Evolutionary conservation across 2,329 filamentous ascomycete species (phyloP).

Genomic region (Cercospora citrullina): DNA sequence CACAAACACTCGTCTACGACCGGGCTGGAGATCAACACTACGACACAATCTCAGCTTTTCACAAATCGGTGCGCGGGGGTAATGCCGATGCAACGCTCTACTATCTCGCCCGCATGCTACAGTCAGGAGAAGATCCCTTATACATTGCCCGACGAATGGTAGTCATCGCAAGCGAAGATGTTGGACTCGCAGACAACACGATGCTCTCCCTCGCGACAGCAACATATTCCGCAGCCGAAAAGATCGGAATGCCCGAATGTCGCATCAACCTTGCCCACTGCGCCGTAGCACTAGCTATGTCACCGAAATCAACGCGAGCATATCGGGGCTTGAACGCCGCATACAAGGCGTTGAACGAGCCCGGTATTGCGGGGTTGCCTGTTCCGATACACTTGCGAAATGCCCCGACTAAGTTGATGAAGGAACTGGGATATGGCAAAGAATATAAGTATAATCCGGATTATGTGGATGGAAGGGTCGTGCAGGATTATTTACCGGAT

Average conservation of each 20-base stretch:
- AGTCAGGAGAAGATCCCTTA: constrained; percentile 88
- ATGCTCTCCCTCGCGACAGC: constrained; percentile 83
- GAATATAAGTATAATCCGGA: constrained; percentile 98
- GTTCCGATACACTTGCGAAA: constrained; percentile 88
- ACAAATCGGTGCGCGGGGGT: constrained; percentile 88
- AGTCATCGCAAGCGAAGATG: constrained; percentile 90
- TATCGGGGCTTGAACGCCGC: constrained; percentile 83
- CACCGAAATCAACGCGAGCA: constrained; percentile 82
- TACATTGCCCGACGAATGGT: constrained; percentile 92
- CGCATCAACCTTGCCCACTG: constrained; percentile 89
- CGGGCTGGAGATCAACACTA: constrained; percentile 95
- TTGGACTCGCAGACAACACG: constrained; percentile 83
- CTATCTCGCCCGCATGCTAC: constrained; percentile 93
- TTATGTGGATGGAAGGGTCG: constrained; percentile 76
- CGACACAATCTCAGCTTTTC: constrained; percentile 94
- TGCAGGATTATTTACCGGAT: constrained; percentile 87
- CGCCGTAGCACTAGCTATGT: constrained; percentile 74
- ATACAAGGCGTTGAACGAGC: constrained; percentile 74
- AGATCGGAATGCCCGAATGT: constrained; percentile 93
- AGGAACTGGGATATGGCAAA: constrained; percentile 83
- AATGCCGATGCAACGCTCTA: constrained; percentile 88
- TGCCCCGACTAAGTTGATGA: constrained; percentile 89
- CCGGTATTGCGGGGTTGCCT: constrained; percentile 76
- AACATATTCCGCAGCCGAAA: constrained; percentile 82
- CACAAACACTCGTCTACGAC: constrained; percentile 92